These are phyloP conservation scores for Tolypocladium amazonense DNA, from an alignment of 2,329 filamentous ascomycete genomes.

Conservation along the genomic window DNA sequence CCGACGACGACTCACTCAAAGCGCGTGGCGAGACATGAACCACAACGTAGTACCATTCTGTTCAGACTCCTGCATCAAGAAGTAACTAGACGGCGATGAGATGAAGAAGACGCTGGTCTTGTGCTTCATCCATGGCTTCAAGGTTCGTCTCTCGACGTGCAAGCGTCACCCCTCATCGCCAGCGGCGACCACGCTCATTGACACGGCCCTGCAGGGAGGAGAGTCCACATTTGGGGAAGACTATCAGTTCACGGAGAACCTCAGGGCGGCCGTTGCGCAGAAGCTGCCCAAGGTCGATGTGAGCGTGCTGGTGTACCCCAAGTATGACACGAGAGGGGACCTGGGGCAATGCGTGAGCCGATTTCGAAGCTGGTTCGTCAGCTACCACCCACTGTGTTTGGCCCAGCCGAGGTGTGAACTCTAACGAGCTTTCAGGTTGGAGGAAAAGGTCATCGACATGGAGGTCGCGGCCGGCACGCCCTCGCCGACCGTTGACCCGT, in stretches of 20 bases:
- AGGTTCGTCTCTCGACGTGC: slow-evolving; percentile 32
- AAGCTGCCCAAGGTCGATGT: slow-evolving; percentile 61
- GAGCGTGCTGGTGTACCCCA: slow-evolving; percentile 61
- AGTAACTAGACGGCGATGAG: slow-evolving; percentile 5
- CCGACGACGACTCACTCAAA: too few species aligned
- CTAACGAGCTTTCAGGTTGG: slow-evolving; percentile 46
- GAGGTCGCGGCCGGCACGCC: slow-evolving; percentile 74
- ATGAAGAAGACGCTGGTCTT: slow-evolving; percentile 68
- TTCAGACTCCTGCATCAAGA: not conserved
- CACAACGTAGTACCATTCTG: not conserved
- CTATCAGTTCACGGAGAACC: slow-evolving; percentile 59
- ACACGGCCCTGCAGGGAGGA: slow-evolving; percentile 45
- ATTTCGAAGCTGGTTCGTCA: slow-evolving; percentile 62
- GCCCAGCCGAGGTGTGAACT: not conserved
- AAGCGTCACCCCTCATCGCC: not conserved
- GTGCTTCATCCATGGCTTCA: slow-evolving; percentile 84
- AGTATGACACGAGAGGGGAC: slow-evolving; percentile 74
- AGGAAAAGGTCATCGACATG: slow-evolving; percentile 87
- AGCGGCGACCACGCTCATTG: not conserved
- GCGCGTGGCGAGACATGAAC: not conserved
- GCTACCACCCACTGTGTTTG: not conserved
- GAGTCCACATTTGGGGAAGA: slow-evolving; percentile 64
- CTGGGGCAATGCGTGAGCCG: slow-evolving; percentile 57
- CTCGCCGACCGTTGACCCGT: slow-evolving; percentile 77
- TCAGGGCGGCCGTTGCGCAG: slow-evolving; percentile 52